Evolutionary conservation across 1,284 basidiomycete genomes (phyloP).

Genomic region (Grifola frondosa): DNA sequence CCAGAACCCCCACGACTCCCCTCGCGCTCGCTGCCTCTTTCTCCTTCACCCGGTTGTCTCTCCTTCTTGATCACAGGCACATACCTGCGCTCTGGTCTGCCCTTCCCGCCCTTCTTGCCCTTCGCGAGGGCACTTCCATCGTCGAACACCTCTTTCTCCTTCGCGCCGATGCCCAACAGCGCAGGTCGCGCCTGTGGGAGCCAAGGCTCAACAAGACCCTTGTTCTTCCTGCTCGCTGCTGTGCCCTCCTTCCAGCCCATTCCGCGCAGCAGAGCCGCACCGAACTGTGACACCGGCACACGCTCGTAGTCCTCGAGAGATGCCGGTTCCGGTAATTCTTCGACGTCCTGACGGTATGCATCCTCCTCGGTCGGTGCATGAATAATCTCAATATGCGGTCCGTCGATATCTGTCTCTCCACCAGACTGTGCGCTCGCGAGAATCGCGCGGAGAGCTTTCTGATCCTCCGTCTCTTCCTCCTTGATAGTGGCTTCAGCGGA

Average conservation of each 20-base stretch:
- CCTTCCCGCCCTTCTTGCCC: constrained; percentile 35
- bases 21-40: constrained; percentile 20
- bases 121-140: constrained; percentile 57
- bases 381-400: constrained; percentile 46
- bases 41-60: constrained; percentile 30
- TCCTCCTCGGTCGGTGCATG: constrained; percentile 72
- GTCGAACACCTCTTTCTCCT: constrained; percentile 69
- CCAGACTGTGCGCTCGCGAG: constrained; percentile 47
- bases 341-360: constrained; percentile 79
- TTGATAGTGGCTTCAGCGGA: constrained; percentile 25
- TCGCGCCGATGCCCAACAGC: constrained; percentile 88
- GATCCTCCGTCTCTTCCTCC: constrained; percentile 64
- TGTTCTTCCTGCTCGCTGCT: constrained; percentile 58
- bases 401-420: constrained; percentile 39
- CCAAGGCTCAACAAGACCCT: constrained; percentile 67
- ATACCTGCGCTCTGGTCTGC: constrained; percentile 65
- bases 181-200: constrained; percentile 80
- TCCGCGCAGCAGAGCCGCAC: constrained; percentile 88
- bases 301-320: constrained; percentile 87
- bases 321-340: constrained; percentile 72
- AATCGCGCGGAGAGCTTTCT: constrained; percentile 71
- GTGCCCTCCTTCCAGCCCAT: constrained; percentile 95
- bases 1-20: constrained; percentile 23
- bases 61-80: constrained; percentile 73
- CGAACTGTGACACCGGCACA: constrained; percentile 91